phyloP scores from a whole-genome alignment of 2,329 filamentous ascomycete genomes.

The Cercospora sp. region DNA sequence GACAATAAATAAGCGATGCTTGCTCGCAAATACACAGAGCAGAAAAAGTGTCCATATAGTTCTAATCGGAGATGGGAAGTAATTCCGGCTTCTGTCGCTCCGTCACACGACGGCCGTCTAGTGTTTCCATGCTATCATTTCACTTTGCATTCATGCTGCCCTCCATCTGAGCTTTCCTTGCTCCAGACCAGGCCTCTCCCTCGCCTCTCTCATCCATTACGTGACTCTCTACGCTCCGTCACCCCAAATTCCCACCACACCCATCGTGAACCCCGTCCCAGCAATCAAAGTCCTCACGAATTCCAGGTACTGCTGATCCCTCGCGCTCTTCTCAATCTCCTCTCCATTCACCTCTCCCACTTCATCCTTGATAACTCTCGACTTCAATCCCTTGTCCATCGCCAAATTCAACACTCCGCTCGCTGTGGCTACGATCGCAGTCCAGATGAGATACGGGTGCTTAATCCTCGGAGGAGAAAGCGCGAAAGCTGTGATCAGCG shows the following conservation, averaged over 20 bases:
- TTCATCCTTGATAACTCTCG: constrained; percentile 39
- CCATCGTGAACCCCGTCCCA: constrained; percentile 50
- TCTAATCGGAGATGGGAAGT: background rate
- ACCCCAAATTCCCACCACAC: constrained; percentile 53
- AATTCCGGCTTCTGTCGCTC: background rate
- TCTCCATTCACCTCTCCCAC: constrained; percentile 49
- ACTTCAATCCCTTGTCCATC: constrained; percentile 29
- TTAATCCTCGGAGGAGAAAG: constrained; percentile 72
- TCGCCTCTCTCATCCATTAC: background rate
- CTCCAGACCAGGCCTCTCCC: background rate
- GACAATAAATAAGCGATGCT: background rate
- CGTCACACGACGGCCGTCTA: background rate
- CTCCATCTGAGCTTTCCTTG: background rate
- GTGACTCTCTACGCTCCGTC: constrained; percentile 41
- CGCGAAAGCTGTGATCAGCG: constrained; percentile 74
- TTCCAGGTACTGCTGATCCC: constrained; percentile 47
- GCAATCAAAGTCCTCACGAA: constrained; percentile 45
- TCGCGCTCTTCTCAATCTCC: constrained; percentile 49
- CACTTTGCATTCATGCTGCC: background rate
- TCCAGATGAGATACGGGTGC: constrained; percentile 91
- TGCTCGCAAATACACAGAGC: background rate
- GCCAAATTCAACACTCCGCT: constrained; percentile 43
- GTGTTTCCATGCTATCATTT: background rate
- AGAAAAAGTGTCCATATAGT: background rate
- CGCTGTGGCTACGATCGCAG: constrained; percentile 64